Percentiles rank a stretch among this genome's conserved stretches.
Conservation (phyloP, 768 basidiomycete genomes). For the Pholiota molesta region DNA sequence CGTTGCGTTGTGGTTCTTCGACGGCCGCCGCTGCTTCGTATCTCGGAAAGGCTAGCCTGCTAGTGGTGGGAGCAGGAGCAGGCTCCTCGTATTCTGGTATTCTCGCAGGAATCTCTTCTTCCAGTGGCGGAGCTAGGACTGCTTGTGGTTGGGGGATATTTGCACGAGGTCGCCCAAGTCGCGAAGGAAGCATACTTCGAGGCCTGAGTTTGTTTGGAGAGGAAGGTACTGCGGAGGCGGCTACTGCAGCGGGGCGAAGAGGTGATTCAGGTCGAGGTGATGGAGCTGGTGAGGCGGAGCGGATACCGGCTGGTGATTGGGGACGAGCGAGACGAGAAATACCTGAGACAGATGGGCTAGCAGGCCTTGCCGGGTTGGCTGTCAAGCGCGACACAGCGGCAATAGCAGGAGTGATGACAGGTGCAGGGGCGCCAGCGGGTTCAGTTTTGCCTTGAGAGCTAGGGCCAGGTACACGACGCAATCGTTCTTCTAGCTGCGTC, state of each 20-base stretch:
- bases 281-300: constrained; percentile 46
- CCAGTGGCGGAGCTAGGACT: constrained; percentile 6
- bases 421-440: constrained; percentile 35
- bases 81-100: constrained; percentile 1
- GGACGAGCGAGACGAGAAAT: constrained; percentile 43
- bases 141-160: constrained; percentile 38
- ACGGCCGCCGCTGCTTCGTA: constrained; percentile 7
- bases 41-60: constrained; percentile 5
- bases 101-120: constrained; percentile 28
- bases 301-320: constrained; percentile 47
- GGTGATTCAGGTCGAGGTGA: constrained; percentile 47
- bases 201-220: constrained; percentile 56
- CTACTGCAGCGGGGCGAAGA: constrained; percentile 31
- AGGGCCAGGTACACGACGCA: constrained; percentile 79
- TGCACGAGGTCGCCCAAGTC: constrained; percentile 67
- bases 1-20: constrained; percentile 35
- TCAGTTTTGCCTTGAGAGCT: constrained; percentile 49
- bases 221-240: constrained; percentile 32
- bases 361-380: constrained; percentile 33
- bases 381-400: constrained; percentile 49
- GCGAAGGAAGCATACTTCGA: constrained; percentile 75
- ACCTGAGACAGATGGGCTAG: constrained; percentile 34
- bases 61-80: constrained; percentile 8
- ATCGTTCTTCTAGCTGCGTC: constrained; percentile 87
- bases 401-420: constrained; percentile 48